These are phyloP conservation scores for Aspergillus kassunensis DNA, from an alignment of 495 filamentous ascomycete species.

Conservation along the genomic window DNA sequence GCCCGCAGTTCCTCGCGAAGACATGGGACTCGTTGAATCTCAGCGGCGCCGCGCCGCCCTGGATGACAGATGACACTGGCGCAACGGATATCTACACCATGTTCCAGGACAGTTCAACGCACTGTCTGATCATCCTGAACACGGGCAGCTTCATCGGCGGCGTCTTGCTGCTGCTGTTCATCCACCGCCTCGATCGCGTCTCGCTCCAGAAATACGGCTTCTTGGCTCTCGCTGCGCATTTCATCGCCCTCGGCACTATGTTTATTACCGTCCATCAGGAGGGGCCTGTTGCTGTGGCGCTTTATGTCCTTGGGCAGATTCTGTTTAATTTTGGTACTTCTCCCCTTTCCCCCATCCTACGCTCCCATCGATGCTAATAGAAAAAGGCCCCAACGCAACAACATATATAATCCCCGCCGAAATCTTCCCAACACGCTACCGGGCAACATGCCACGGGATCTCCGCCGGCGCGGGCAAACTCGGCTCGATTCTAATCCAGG, in stretches of 20 bases:
- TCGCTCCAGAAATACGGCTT: slow-evolving; percentile 48
- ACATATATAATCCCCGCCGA: slow-evolving; percentile 61
- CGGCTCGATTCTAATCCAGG: slow-evolving; percentile 54
- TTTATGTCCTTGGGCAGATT: slow-evolving; percentile 58
- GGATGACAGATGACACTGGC: slow-evolving; percentile 34
- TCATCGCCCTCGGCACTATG: slow-evolving; percentile 48
- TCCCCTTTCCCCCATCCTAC: not conserved
- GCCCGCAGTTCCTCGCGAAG: slow-evolving; percentile 38
- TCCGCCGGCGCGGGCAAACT: slow-evolving; percentile 54
- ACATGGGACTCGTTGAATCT: slow-evolving; percentile 41
- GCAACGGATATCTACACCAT: slow-evolving; percentile 34
- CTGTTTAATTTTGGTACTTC: slow-evolving; percentile 61
- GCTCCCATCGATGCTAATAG: not conserved
- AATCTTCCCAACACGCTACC: slow-evolving; percentile 58
- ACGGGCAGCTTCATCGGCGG: slow-evolving; percentile 46
- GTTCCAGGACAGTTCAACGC: slow-evolving; percentile 38
- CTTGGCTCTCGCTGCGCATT: slow-evolving; percentile 41
- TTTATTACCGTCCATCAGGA: slow-evolving; percentile 37
- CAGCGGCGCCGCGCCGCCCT: slow-evolving; percentile 26
- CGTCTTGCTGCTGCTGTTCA: slow-evolving; percentile 39
- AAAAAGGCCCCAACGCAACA: slow-evolving; percentile 51
- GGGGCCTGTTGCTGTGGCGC: slow-evolving; percentile 44
- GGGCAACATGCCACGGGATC: slow-evolving; percentile 54
- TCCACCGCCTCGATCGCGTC: slow-evolving; percentile 45
- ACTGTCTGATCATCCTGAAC: slow-evolving; percentile 39